Evolutionary conservation across 1,284 basidiomycete species (phyloP), one percentile per base, ranked within the genome.

Genomic region (Ceratobasidium sp.): DNA sequence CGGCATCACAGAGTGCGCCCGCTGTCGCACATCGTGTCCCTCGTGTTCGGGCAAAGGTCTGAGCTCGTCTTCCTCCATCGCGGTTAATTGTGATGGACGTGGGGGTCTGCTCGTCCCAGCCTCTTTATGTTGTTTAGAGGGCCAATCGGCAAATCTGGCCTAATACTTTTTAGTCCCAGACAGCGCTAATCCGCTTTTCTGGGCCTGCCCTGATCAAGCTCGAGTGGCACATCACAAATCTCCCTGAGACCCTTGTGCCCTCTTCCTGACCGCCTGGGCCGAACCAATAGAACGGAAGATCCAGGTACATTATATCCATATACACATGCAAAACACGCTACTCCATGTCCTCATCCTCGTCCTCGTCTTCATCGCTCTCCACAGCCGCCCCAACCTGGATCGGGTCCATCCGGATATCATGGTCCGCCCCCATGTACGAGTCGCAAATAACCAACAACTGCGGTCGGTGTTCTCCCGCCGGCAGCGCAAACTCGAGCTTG

Each of bases 391-490:
- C 91, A 52, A 96, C 93, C 33, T 89, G 87, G 72, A 97, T 83
- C 13, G 85, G 80, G 44, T 90, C 88, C 64, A 95, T 76, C 64
- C 85, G 84, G 77, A 96, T 89, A 76, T 94, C 93, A 75, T 95
- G 93, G 76, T 96, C 95, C 29, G 91, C 93, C 44, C 91, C 92
- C 33, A 90, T 81, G 77, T 95, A 97, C 67, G 88, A 89, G 77
- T 98, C 96, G 74, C 93, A 96, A 73, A 99, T 94, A 70, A 97
- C 87, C 75, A 92, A 97, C 47, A 98, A 79, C 78, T 93, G 94
- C 71, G 98, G 82, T 11, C 83, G 80, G 75, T 96, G 93, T 47
- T 81, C 82, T 41, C 96, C 96, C 78, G 94, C 86, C 0, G 91
- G 87, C 56, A 97, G 77, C 27, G 86, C 90, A 75, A 98, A 92